A percentile compares a stretch with the other conserved stretches of the same genome.
Conservation (phyloP, 192 early-diverging fungal genomes). For the Coemansia aciculifera region DNA sequence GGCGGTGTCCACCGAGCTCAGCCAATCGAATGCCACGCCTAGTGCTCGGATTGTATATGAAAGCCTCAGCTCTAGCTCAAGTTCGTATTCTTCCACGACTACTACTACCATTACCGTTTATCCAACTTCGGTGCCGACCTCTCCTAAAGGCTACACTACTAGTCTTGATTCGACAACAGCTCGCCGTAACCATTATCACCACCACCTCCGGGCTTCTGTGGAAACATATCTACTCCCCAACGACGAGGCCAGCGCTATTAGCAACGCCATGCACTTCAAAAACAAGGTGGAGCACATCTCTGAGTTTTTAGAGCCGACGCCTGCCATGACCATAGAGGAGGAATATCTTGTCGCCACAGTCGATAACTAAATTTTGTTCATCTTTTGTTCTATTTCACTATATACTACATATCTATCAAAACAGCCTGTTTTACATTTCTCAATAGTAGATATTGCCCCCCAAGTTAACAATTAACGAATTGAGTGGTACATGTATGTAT, state of each 20-base stretch:
- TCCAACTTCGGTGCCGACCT: background rate
- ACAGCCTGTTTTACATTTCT: background rate
- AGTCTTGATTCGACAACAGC: background rate
- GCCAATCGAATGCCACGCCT: background rate
- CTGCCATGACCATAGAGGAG: background rate
- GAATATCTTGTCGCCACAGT: background rate
- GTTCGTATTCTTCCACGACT: constrained; percentile 7
- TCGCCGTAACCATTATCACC: background rate
- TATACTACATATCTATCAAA: background rate
- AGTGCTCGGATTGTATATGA: background rate
- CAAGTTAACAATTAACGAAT: background rate
- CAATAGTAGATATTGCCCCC: too few relatives aligned
- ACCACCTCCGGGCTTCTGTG: background rate
- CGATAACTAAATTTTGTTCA: background rate
- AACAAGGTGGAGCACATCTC: constrained; percentile 14
- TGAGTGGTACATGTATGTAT: background rate
- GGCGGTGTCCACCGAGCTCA: background rate
- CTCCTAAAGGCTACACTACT: background rate
- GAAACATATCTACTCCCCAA: background rate
- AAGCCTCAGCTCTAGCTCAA: background rate
- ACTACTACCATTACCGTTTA: background rate
- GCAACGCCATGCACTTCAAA: constrained; percentile 10
- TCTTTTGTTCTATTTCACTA: background rate
- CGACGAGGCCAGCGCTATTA: constrained; percentile 6
- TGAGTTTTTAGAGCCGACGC: constrained; percentile 3